Conservation (phyloP, 306 rosid genomes). For the Hippophae tibetana region DNA sequence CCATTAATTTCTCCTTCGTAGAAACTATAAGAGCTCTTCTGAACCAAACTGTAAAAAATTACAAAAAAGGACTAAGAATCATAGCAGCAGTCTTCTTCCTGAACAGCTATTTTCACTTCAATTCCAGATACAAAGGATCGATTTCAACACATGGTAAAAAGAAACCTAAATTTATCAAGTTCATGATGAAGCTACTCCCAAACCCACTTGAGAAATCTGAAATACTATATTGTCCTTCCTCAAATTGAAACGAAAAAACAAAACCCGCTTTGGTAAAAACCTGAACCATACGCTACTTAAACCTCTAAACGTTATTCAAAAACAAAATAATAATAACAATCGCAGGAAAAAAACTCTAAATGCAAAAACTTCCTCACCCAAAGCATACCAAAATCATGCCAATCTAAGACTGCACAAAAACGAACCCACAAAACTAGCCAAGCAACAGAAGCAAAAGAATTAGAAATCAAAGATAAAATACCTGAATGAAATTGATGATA, state of each 20-base stretch:
- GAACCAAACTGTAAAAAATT: background rate
- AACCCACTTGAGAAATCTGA: constrained; percentile 4
- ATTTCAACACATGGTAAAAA: background rate
- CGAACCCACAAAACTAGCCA: background rate
- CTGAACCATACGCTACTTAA: constrained; percentile 4
- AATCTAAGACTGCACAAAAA: background rate
- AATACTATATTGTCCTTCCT: background rate
- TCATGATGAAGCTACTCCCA: background rate
- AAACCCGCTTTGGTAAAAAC: constrained; percentile 4
- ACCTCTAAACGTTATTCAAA: background rate
- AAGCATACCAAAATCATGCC: background rate
- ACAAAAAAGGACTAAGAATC: too few species aligned
- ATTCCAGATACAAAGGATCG: background rate
- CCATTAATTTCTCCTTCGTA: too few species aligned
- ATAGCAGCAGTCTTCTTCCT: too few species aligned
- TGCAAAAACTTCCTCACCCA: background rate
- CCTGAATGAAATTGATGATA: constrained; percentile 78
- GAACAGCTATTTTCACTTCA: background rate
- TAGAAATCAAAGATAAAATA: background rate
- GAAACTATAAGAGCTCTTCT: background rate
- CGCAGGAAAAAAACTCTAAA: background rate
- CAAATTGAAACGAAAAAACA: constrained; percentile 2
- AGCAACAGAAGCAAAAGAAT: background rate
- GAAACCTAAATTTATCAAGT: constrained; percentile 14
- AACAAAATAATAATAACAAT: background rate